Evolutionary conservation across 129 eudicot species (phyloP).

Genomic region (Solidago caesia): DNA sequence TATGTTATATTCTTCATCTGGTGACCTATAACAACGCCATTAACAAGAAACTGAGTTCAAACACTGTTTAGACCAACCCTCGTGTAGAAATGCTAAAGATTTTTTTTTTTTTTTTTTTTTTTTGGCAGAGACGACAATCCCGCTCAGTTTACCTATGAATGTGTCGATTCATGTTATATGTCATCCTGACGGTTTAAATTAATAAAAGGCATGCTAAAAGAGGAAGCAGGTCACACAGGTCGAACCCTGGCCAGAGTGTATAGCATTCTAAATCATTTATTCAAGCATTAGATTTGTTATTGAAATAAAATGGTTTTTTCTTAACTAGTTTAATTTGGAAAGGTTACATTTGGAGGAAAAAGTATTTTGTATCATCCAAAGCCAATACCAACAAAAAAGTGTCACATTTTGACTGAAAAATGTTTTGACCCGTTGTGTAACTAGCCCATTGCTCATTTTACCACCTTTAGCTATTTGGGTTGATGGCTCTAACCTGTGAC

Average conservation of each 20-base stretch:
- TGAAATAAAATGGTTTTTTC: too few relatives aligned
- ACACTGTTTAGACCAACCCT: neutral
- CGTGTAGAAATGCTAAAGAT: too few relatives aligned
- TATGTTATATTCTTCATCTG: constrained; percentile 39
- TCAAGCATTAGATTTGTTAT: too few relatives aligned
- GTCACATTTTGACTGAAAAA: neutral
- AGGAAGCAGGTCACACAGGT: neutral
- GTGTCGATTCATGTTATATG: neutral
- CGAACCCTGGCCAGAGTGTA: neutral
- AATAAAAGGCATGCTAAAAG: too few relatives aligned
- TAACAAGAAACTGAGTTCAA: constrained; percentile 1
- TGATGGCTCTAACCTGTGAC: neutral
- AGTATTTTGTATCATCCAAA: neutral
- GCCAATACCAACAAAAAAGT: neutral
- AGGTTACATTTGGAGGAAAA: too few relatives aligned
- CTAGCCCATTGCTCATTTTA: neutral
- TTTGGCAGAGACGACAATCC: neutral
- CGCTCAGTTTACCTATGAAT: neutral
- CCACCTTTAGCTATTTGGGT: neutral
- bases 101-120: neutral
- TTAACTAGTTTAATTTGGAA: too few relatives aligned
- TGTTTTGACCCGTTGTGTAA: neutral
- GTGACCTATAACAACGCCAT: constrained; percentile 26
- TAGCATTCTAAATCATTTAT: too few relatives aligned
- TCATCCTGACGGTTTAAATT: neutral